Percentiles rank a stretch among this genome's conserved stretches.
Evolutionary conservation across 2,329 filamentous ascomycete genomes (phyloP).

Genomic region (Nothomitra cinnamomea): DNA sequence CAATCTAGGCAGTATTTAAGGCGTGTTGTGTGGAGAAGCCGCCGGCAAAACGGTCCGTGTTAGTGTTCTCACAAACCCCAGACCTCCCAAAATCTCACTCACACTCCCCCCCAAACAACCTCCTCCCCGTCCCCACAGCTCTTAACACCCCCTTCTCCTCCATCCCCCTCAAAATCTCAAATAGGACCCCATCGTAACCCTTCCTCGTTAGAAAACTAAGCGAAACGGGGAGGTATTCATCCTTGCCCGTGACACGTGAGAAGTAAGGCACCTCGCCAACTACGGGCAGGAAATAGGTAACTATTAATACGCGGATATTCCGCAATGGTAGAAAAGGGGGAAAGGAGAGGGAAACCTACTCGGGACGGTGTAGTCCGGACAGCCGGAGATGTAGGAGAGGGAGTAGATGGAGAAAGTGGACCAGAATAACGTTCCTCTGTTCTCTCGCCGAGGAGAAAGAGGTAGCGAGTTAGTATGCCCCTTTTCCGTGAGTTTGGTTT

Average conservation of each 20-base stretch:
- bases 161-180: conserved; percentile 16
- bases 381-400: conserved; percentile 14
- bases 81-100: conserved; percentile 3
- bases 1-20: too few species aligned
- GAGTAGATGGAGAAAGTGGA: conserved; percentile 12
- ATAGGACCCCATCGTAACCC: conserved; percentile 20
- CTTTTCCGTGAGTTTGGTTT: too few species aligned
- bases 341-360: conserved; percentile 4
- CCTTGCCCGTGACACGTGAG: conserved; percentile 14
- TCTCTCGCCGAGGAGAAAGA: conserved; percentile 16
- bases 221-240: conserved; percentile 20
- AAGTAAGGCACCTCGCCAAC: conserved; percentile 10
- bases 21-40: too few species aligned
- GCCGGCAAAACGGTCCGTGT: too few species aligned
- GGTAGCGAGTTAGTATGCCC: too few species aligned
- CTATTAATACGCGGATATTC: too few species aligned
- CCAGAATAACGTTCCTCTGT: conserved; percentile 10
- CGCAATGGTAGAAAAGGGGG: background rate
- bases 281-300: too few species aligned
- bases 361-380: conserved; percentile 17
- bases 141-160: conserved; percentile 15
- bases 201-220: conserved; percentile 18
- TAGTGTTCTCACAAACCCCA: too few species aligned
- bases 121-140: conserved; percentile 12
- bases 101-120: too few species aligned